These are phyloP conservation scores for Citrus glauca DNA, from an alignment of 345 rosid genomes.

Conservation along the genomic window DNA sequence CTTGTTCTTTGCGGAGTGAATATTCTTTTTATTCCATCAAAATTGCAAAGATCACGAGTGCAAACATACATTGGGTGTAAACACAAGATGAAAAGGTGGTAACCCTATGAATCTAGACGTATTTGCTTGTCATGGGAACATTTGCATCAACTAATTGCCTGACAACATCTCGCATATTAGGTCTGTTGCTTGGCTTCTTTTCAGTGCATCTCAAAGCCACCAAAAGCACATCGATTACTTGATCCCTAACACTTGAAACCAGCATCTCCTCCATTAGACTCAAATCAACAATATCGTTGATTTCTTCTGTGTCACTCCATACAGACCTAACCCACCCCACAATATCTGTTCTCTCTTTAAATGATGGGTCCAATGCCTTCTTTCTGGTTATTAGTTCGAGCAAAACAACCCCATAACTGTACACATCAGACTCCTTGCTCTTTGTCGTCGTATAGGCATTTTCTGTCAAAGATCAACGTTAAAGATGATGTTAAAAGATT, in stretches of 20 bases:
- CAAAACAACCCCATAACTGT: conserved; percentile 68
- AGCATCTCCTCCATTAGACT: conserved; percentile 42
- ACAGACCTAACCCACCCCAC: conserved; percentile 47
- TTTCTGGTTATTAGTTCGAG: conserved; percentile 58
- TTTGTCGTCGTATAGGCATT: conserved; percentile 45
- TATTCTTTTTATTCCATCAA: background rate
- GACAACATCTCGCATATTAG: conserved; percentile 68
- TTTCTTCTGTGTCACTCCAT: conserved; percentile 38
- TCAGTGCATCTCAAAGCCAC: conserved; percentile 64
- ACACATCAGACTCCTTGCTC: conserved; percentile 64
- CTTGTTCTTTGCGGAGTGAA: background rate
- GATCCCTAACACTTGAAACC: conserved; percentile 46
- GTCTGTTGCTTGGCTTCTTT: conserved; percentile 52
- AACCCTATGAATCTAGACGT: background rate
- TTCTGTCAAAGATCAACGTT: conserved; percentile 34
- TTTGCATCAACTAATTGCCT: conserved; percentile 36
- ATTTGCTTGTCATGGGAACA: background rate
- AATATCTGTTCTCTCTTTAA: conserved; percentile 31
- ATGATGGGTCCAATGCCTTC: conserved; percentile 44
- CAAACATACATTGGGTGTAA: background rate
- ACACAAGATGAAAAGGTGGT: background rate
- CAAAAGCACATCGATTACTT: conserved; percentile 39
- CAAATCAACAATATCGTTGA: conserved; percentile 40
- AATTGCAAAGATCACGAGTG: background rate
- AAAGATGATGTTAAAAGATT: background rate